Evolutionary conservation across 345 rosid species (phyloP).

Genomic region (Eutrema heterophyllum): DNA sequence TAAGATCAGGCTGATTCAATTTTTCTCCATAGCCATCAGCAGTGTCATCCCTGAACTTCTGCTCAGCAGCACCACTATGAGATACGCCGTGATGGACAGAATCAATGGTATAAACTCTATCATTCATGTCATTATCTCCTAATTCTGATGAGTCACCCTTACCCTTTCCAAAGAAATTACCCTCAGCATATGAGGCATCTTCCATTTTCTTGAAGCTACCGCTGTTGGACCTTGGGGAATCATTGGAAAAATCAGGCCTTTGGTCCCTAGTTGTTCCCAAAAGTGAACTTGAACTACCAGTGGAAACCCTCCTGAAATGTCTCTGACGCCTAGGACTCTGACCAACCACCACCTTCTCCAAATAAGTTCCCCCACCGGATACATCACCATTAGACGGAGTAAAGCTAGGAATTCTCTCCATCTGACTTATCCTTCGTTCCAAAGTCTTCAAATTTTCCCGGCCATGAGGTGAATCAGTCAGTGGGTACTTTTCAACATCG

Average conservation of each 20-base stretch:
- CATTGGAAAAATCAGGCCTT: conserved; percentile 37
- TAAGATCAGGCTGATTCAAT: conserved; percentile 41
- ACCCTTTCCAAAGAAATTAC: conserved; percentile 33
- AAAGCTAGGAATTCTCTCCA: conserved; percentile 62
- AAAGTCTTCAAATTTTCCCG: conserved; percentile 56
- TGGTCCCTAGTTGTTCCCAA: conserved; percentile 43
- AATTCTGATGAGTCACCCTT: conserved; percentile 49
- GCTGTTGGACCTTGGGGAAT: conserved; percentile 49
- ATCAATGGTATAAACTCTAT: conserved; percentile 89
- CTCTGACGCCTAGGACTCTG: conserved; percentile 63
- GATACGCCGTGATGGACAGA: conserved; percentile 53
- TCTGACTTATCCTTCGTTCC: conserved; percentile 62
- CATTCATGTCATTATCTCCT: conserved; percentile 66
- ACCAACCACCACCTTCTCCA: conserved; percentile 72
- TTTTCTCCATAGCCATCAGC: conserved; percentile 41
- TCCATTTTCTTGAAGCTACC: conserved; percentile 51
- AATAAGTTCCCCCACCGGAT: conserved; percentile 40
- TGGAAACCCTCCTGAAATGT: conserved; percentile 49
- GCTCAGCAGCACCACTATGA: conserved; percentile 36
- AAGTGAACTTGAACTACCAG: conserved; percentile 55
- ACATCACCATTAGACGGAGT: conserved; percentile 46
- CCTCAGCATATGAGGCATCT: conserved; percentile 37
- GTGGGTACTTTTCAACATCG: conserved; percentile 69
- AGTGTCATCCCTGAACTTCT: conserved; percentile 23
- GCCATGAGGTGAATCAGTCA: conserved; percentile 56